These are phyloP conservation scores for Apodospora peruviana DNA, from an alignment of 495 filamentous ascomycete species.

Conservation along the genomic window DNA sequence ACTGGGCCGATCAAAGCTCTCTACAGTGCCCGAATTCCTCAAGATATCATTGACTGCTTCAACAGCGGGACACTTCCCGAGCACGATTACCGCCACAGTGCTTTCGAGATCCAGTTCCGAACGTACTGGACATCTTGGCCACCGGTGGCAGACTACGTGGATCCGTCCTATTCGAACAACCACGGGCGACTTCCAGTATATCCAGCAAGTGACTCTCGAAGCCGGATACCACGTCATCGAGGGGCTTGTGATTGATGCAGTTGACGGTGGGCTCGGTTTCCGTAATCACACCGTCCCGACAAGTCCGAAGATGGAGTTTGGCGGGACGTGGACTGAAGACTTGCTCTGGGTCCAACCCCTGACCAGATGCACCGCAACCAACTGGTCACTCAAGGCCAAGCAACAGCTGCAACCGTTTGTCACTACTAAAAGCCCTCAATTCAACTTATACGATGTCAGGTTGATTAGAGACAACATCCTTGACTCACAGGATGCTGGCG, in stretches of 20 bases:
- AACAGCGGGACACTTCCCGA: neutral
- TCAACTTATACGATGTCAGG: too few relatives aligned
- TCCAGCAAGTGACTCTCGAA: neutral
- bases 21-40: neutral
- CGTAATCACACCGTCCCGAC: slow-evolving; percentile 1
- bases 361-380: slow-evolving; percentile 1
- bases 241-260: slow-evolving; percentile 1
- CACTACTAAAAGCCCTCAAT: too few relatives aligned
- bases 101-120: slow-evolving; percentile 2
- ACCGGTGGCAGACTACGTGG: neutral
- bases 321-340: neutral
- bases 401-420: too few relatives aligned
- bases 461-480: too few relatives aligned
- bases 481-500: too few relatives aligned
- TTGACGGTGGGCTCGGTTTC: slow-evolving; percentile 1
- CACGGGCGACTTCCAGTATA: neutral
- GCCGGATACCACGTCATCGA: neutral
- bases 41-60: slow-evolving; percentile 4
- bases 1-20: too few relatives aligned
- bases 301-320: neutral
- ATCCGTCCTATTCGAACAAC: neutral
- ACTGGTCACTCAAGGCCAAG: too few relatives aligned
- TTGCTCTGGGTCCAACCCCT: neutral
- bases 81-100: neutral
- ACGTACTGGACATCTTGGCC: neutral